Percentiles rank a stretch among this genome's conserved stretches.
Conservation (phyloP, 768 basidiomycete genomes). For the Exidia glandulosa region DNA sequence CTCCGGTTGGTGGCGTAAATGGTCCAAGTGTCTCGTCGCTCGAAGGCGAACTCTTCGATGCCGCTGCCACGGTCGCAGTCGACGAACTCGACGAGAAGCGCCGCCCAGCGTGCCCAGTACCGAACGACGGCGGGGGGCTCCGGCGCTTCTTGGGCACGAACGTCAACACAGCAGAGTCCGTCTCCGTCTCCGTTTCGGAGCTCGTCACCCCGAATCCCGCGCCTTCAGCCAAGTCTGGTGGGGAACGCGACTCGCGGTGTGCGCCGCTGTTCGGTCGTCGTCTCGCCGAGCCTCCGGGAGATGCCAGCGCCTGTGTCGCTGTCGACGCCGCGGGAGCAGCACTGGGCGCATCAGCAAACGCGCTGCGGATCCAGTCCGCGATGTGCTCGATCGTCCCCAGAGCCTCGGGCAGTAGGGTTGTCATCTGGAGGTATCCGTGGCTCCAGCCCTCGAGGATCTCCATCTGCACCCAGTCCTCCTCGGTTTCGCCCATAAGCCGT, state of each 20-base stretch:
- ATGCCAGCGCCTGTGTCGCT: no score
- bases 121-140: slow-evolving; percentile 9
- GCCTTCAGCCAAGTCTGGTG: slow-evolving; percentile 17
- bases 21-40: not conserved
- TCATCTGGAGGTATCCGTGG: slow-evolving; percentile 96
- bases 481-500: slow-evolving; percentile 43
- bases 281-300: slow-evolving; percentile 9
- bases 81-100: not conserved
- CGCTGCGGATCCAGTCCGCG: slow-evolving; percentile 83
- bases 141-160: slow-evolving; percentile 51
- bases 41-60: not conserved
- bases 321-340: slow-evolving; percentile 13
- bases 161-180: slow-evolving; percentile 39
- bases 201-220: slow-evolving; percentile 31
- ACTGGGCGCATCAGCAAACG: slow-evolving; percentile 38
- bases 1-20: not conserved
- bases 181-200: slow-evolving; percentile 51
- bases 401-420: slow-evolving; percentile 72
- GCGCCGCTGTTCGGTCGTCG: slow-evolving; percentile 9
- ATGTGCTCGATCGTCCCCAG: slow-evolving; percentile 67
- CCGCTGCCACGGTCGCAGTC: slow-evolving; percentile 7
- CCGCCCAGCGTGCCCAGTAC: not conserved
- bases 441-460: slow-evolving; percentile 94
- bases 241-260: slow-evolving; percentile 15
- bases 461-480: slow-evolving; percentile 92